Percentiles rank a stretch among this genome's conserved stretches.
These are phyloP conservation scores for Amborella trichopoda DNA, from an alignment of 164 flowering plant genomes.

Conservation along the genomic window DNA sequence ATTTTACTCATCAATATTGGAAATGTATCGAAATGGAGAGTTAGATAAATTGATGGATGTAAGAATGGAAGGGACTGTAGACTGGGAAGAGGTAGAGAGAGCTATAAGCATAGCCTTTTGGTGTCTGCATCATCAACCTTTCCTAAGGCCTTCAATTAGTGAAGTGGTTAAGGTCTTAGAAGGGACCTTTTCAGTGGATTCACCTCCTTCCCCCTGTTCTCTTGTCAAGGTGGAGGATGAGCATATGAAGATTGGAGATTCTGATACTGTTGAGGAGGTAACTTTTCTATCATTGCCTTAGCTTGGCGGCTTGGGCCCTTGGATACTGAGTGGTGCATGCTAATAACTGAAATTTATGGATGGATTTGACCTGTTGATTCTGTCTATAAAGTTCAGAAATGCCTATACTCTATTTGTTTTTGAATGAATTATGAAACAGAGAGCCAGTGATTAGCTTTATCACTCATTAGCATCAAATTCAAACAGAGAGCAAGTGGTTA, in stretches of 20 bases:
- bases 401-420: no score
- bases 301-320: background rate
- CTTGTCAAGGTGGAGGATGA: slow-evolving; percentile 7
- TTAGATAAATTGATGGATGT: background rate
- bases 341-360: no score
- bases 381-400: no score
- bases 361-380: no score
- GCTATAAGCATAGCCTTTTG: slow-evolving; percentile 34
- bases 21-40: slow-evolving; percentile 8
- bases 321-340: no score
- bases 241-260: no score
- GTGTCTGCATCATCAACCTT: slow-evolving; percentile 41
- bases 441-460: no score
- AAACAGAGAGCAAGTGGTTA: no score
- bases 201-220: slow-evolving; percentile 35
- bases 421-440: no score
- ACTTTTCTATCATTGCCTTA: no score
- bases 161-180: slow-evolving; percentile 44
- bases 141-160: slow-evolving; percentile 39
- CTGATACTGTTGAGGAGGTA: no score
- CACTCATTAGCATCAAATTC: no score
- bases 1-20: slow-evolving; percentile 10
- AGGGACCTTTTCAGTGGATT: slow-evolving; percentile 43
- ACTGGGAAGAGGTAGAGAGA: slow-evolving; percentile 25
- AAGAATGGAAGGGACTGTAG: slow-evolving; percentile 3